phyloP scores from a whole-genome alignment of 1,284 basidiomycete species.

The Trichosporon inkin region DNA sequence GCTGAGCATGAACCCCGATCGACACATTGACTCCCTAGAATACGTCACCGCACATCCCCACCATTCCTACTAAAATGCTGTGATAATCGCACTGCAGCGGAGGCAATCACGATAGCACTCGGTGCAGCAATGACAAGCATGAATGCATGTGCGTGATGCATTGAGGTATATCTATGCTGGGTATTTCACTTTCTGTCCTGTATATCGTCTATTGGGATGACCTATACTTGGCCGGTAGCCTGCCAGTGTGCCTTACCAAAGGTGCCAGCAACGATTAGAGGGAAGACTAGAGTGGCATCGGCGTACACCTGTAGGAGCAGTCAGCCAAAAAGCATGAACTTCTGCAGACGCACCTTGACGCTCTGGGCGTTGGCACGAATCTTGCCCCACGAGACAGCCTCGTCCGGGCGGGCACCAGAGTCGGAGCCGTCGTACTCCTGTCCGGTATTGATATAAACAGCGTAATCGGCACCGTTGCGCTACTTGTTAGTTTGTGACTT shows the following conservation, averaged over 20 bases:
- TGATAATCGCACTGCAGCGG: too few relatives aligned
- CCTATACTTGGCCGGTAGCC: background rate
- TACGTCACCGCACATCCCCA: too few relatives aligned
- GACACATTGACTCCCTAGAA: too few relatives aligned
- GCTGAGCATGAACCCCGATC: too few relatives aligned
- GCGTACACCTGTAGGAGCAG: conserved; percentile 52
- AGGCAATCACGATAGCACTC: too few relatives aligned
- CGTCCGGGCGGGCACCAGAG: conserved; percentile 93
- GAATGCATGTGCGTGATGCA: background rate
- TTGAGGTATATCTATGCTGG: conserved; percentile 12
- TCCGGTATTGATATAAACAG: conserved; percentile 97
- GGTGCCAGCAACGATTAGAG: conserved; percentile 79
- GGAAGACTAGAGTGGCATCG: conserved; percentile 83
- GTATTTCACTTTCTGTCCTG: conserved; percentile 3
- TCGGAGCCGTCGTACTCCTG: conserved; percentile 99
- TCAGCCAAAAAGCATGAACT: background rate
- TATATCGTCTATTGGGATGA: background rate
- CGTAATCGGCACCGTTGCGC: conserved; percentile 92
- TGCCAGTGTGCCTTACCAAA: conserved; percentile 62
- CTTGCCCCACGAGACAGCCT: conserved; percentile 99
- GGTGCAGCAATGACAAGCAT: too few relatives aligned
- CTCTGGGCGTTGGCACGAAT: conserved; percentile 84
- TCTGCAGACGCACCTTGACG: conserved; percentile 66
- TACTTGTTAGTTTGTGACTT: conserved; percentile 1
- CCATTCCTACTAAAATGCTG: too few relatives aligned